Evolutionary conservation across 2,329 filamentous ascomycete species (phyloP), one percentile per base, ranked within the genome.

Genomic region (Aurifilum marmelostoma): DNA sequence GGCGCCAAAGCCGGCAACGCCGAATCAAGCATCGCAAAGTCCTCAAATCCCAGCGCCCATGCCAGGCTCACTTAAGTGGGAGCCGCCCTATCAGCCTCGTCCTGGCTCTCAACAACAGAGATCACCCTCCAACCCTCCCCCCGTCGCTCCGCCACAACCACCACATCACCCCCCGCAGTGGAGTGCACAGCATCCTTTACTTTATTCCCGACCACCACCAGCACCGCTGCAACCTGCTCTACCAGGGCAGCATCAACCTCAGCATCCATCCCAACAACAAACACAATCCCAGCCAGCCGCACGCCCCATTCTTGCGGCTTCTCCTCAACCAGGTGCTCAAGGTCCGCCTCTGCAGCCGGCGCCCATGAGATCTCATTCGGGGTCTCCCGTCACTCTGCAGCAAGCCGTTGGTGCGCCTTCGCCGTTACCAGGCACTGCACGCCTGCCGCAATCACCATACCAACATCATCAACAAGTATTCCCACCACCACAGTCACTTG

Each of bases 61-160:
- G 47, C 73, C 80, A 59, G 75, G 75, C 8, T 74, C 78, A 18
- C 72, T 80, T 37, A 81, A 80, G 72, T 82, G 80, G 80, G 80
- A 83, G 69, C 79, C 80, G 14, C 79, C 76, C 5, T 82, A 82
- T 69, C 79, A 80, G 66, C 79, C 78, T 67, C 70, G 69, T 24
- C 70, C 68, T 16, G 59, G 66, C 39, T 61, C 67, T 27, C 73
- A 74, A 67, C 70, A 72, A 41, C 69, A 71, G 43, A 62, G 69
- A 14, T 70, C 69, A 29, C 60, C 65, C 32, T 32, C 62, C 2
- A 54, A 59, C 6, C 58, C 39, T 14, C 18, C 69, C 21, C 68
- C 68, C n/a, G 63, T 71, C 47, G 43, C 69, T 41, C 67, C 61
- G 7, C 70, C 54, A 18, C 66, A 65, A 8, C 47, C 61, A 32